Evolutionary conservation across 441 rosid genomes (phyloP).

Genomic region (Adansonia gregorii): DNA sequence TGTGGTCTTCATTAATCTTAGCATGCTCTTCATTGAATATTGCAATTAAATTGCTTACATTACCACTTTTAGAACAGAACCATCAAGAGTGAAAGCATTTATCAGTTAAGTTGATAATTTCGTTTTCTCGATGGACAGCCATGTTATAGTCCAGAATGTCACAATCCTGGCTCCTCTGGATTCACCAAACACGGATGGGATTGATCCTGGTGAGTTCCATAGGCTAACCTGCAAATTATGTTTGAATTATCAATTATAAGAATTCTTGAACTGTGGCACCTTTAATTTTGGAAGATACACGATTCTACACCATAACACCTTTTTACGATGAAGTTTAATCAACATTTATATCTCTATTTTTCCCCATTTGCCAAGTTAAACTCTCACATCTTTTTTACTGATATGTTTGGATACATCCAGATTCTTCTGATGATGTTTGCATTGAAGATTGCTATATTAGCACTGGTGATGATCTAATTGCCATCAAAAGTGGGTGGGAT

Average conservation of each 20-base stretch:
- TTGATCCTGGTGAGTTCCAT: constrained; percentile 81
- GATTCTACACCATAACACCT: neutral
- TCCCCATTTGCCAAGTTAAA: neutral
- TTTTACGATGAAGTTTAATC: neutral
- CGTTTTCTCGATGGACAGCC: constrained; percentile 70
- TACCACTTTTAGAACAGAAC: constrained; percentile 27
- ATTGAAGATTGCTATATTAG: constrained; percentile 87
- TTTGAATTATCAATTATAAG: neutral
- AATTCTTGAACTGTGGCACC: neutral
- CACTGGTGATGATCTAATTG: constrained; percentile 87
- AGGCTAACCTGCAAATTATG: neutral
- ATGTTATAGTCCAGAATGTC: constrained; percentile 78
- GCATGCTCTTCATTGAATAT: constrained; percentile 27
- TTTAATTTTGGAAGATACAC: neutral
- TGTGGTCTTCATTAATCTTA: constrained; percentile 30
- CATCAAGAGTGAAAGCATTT: constrained; percentile 42
- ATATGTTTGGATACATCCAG: constrained; percentile 48
- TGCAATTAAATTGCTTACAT: constrained; percentile 27
- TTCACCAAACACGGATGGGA: constrained; percentile 95
- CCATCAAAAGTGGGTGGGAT: constrained; percentile 98
- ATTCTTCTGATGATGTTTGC: constrained; percentile 86
- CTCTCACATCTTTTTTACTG: constrained; percentile 1
- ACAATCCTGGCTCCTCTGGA: constrained; percentile 93
- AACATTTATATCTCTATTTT: neutral
- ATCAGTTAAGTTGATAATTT: constrained; percentile 50